These are phyloP conservation scores for Rhinocladiella similis DNA, from an alignment of 2,329 filamentous ascomycete genomes.

Conservation along the genomic window DNA sequence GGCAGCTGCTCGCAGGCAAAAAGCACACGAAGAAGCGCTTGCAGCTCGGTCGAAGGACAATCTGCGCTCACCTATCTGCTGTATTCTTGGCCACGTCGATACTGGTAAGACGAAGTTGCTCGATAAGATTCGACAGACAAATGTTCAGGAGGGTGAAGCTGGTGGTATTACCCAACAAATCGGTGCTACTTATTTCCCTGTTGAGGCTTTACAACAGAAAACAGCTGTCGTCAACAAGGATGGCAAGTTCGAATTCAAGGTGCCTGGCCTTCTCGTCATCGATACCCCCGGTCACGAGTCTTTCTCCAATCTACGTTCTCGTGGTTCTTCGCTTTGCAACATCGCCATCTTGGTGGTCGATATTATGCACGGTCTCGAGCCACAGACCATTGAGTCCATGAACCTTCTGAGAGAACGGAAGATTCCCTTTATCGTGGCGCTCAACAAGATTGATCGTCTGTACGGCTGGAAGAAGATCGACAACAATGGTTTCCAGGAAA, in stretches of 20 bases:
- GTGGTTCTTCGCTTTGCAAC: constrained; percentile 97
- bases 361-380: constrained; percentile 99
- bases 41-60: constrained; percentile 91
- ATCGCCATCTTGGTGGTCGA: constrained; percentile 98
- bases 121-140: constrained; percentile 97
- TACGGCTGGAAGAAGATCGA: constrained; percentile 99
- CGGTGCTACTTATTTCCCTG: constrained; percentile 97
- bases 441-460: constrained; percentile 99
- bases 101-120: constrained; percentile 99
- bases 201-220: constrained; percentile 89
- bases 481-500: constrained; percentile 97
- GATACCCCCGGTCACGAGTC: constrained; percentile 99
- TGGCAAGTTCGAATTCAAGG: constrained; percentile 90
- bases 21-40: constrained; percentile 86
- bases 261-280: constrained; percentile 93
- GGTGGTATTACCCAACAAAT: constrained; percentile 99
- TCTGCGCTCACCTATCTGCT: constrained; percentile 96
- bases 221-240: constrained; percentile 91
- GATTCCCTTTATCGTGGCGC: constrained; percentile 95
- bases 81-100: constrained; percentile 99
- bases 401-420: constrained; percentile 86
- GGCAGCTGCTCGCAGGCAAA: constrained; percentile 82
- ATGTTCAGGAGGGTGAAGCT: constrained; percentile 97
- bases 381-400: constrained; percentile 97
- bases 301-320: constrained; percentile 95